Base-by-base conservation (phyloP, 306 rosid genomes). In the Cicer pinnatifidum region DNA sequence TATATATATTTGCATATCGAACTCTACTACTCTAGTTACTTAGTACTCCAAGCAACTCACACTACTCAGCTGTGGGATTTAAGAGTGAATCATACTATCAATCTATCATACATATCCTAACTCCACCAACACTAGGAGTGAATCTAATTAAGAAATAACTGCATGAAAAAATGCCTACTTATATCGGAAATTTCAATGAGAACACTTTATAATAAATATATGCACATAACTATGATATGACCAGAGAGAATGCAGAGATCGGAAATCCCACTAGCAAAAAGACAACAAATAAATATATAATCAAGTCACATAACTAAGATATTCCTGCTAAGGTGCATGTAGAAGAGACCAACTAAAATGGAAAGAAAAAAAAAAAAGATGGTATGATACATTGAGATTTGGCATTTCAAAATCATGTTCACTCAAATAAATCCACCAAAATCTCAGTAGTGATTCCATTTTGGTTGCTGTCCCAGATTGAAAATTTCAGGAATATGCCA, bases 211-310 rank as follows among this genome's bases (percentile, higher is more conserved):
- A 9, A 6, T 65, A n/a, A n/a, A n/a, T n/a, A n/a, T n/a, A n/a
- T n/a, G n/a, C n/a, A n/a, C n/a, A n/a, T n/a, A n/a, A n/a, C n/a
- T 41, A 11, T 28, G 9, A 38, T 6, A 13, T 33, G 33, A 47
- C 56, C 10, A 20, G 58, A 54, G 47, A n/a, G 33, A 41, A 47
- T 20, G 46, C 45, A 50, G 15, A 16, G 28, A 53, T 48, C 47
- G 56, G 38, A 74, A 78, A 68, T 1, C 19, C 69, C 40, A 60
- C 41, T 4, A 23, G 28, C 40, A 58, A 61, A 38, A 9, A 61
- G 23, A 61, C 43, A n/a, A 61, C 37, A 54, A 54, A 12, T 0
- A 12, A 54, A 54, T 1, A 7, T 20, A 20, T 20, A 20, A 20
- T 20, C 23, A 20, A 20, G 23, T 20, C 23, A 20, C 23, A 20